These are phyloP conservation scores for Paralagenidium karlingii DNA, from an alignment of 352 stramenopile genomes.

Conservation along the genomic window DNA sequence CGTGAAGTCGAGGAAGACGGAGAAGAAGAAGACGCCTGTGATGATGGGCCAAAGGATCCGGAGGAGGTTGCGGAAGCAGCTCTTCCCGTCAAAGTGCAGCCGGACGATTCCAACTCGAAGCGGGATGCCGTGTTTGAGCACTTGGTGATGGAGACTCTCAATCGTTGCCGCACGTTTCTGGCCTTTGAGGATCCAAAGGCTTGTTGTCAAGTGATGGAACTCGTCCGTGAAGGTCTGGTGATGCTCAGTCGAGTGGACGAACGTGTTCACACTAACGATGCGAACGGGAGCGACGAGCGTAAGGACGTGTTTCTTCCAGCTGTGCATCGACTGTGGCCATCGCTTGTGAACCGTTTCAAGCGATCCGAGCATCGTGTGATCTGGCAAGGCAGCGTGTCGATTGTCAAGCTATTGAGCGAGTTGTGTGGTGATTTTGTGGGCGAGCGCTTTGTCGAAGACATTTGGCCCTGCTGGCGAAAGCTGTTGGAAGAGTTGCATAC, in stretches of 20 bases:
- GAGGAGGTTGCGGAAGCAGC: not conserved
- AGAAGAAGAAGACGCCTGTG: slow-evolving; percentile 28
- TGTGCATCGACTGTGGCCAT: slow-evolving; percentile 61
- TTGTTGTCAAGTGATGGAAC: slow-evolving; percentile 57
- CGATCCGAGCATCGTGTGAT: slow-evolving; percentile 52
- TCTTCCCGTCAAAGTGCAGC: not conserved
- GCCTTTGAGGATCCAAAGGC: slow-evolving; percentile 48
- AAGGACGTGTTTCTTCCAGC: slow-evolving; percentile 53
- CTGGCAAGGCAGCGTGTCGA: too few species aligned
- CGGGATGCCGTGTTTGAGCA: slow-evolving; percentile 15
- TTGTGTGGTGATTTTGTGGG: slow-evolving; percentile 66
- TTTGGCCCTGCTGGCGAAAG: slow-evolving; percentile 46
- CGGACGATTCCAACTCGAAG: not conserved
- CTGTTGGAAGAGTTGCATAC: slow-evolving; percentile 28
- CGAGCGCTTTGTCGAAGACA: slow-evolving; percentile 61
- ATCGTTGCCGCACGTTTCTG: slow-evolving; percentile 66
- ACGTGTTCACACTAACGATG: too few species aligned
- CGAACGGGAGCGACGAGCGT: too few species aligned
- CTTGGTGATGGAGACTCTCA: slow-evolving; percentile 58
- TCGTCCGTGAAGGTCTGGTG: slow-evolving; percentile 48
- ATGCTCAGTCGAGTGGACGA: too few species aligned
- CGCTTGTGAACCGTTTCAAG: slow-evolving; percentile 40
- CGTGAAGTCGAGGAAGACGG: not conserved
- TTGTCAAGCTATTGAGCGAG: slow-evolving; percentile 29
- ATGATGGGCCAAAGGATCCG: not conserved